Evolutionary conservation across 345 rosid genomes (phyloP).

Genomic region (Citrus sp.): DNA sequence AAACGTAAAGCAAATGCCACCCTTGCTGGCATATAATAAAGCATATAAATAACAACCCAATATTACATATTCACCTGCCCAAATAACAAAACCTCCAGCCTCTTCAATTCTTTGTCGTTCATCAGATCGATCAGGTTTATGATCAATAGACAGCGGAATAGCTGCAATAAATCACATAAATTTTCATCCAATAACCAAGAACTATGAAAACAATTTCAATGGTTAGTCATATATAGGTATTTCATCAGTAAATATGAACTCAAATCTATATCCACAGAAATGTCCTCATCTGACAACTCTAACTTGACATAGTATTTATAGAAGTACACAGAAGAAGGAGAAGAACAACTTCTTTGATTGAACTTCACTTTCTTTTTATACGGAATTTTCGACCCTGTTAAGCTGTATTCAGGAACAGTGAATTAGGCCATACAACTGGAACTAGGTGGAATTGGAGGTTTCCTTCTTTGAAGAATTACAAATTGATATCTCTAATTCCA

Average conservation of each 20-base stretch:
- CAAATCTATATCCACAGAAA: not conserved
- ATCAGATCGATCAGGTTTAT: constrained; percentile 51
- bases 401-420: not conserved
- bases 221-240: not conserved
- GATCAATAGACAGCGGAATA: constrained; percentile 42
- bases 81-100: constrained; percentile 46
- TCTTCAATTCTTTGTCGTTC: constrained; percentile 49
- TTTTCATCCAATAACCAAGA: not conserved
- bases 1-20: not conserved
- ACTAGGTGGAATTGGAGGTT: not conserved
- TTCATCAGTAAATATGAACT: not conserved
- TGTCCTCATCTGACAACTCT: not conserved
- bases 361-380: not conserved
- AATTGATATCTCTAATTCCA: not conserved
- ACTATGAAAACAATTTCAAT: not conserved
- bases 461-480: not conserved
- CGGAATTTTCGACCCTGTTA: not conserved
- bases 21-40: not conserved
- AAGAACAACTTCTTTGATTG: not conserved
- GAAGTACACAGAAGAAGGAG: not conserved
- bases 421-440: not conserved
- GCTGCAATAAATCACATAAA: constrained; percentile 24
- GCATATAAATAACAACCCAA: not conserved
- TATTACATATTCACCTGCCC: constrained; percentile 42
- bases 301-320: not conserved